A percentile compares a stretch with the other conserved stretches of the same genome.
Conservation (phyloP, 129 eudicot genomes). For the Pittosporum tobira region DNA sequence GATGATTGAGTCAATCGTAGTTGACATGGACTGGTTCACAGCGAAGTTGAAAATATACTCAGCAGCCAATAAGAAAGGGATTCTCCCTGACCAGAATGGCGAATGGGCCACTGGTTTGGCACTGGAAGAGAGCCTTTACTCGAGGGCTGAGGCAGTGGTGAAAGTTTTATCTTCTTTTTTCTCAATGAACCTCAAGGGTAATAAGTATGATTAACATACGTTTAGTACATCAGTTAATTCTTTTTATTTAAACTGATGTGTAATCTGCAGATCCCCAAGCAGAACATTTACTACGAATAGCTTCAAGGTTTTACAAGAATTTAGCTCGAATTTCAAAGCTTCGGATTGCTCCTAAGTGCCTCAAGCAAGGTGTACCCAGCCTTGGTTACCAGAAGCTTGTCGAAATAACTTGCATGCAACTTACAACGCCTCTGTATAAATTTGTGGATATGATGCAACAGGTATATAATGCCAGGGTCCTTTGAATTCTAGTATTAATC, state of each 20-base stretch:
- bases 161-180: slow-evolving; percentile 51
- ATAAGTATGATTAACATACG: slow-evolving; percentile 8
- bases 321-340: slow-evolving; percentile 65
- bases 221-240: background rate
- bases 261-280: slow-evolving; percentile 63
- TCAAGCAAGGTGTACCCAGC: slow-evolving; percentile 59
- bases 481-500: background rate
- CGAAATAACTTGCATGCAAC: slow-evolving; percentile 67
- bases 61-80: slow-evolving; percentile 27
- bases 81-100: slow-evolving; percentile 20
- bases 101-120: slow-evolving; percentile 25
- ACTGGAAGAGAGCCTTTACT: slow-evolving; percentile 47
- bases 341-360: slow-evolving; percentile 60
- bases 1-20: slow-evolving; percentile 38
- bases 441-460: slow-evolving; percentile 55
- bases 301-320: slow-evolving; percentile 64
- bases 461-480: slow-evolving; percentile 34
- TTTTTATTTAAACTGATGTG: background rate
- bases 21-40: slow-evolving; percentile 58
- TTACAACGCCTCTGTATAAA: slow-evolving; percentile 60
- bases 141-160: slow-evolving; percentile 59
- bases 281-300: slow-evolving; percentile 53
- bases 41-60: slow-evolving; percentile 44
- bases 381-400: slow-evolving; percentile 62
- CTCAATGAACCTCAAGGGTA: slow-evolving; percentile 63